Base-by-base conservation (phyloP, 2,329 filamentous ascomycete genomes). In the Tolypocladium tropicale region DNA sequence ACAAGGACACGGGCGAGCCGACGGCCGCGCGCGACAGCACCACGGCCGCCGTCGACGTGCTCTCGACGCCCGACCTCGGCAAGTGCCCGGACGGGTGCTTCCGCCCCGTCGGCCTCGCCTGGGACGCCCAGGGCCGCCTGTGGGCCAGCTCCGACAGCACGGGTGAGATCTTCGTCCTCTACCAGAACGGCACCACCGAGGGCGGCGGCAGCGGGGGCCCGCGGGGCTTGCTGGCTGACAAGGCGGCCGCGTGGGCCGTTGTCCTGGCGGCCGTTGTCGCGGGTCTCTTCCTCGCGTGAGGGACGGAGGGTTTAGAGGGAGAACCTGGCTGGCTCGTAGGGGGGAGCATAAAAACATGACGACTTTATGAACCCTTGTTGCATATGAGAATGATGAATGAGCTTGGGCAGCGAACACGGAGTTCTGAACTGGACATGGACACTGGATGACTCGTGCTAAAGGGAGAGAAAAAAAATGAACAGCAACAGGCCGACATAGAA, bases 141-240 rank as follows among this genome's bases (percentile, higher is more conserved):
- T 88, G 80, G 69, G 78, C 87, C 73, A 80, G 74, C 56, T 83
- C 78, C 5, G 85, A 88, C 65, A 66, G 74, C 16, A 84, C 83
- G 0, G 85, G 84, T 6, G 85, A 89, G 72, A 78, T 89, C 46
- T 88, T 80, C 61, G 78, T 87, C 5, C 64, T 83, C 54, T 64
- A 67, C n/a, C 53, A 58, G 28, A 48, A 32, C 21, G 53, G 34
- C 46, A 52, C 57, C 30, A 53, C 56, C 18, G 55, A 55, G 48
- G 55, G 59, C 18, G 53, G 51, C 6, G 57, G 56, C 30, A 58
- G 55, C 28, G 51, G 16, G 36, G 46, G 41, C 21, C 25, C 53
- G 21, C 53, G 41, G 21, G 36, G 33, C 0, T 23, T 50, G 23
- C 16, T 51, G 30, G 21, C 53, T 16, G 43, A 37, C 43, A 55